Conservation (phyloP, 2,329 filamentous ascomycete genomes). For the Cytospora paraplurivora region DNA sequence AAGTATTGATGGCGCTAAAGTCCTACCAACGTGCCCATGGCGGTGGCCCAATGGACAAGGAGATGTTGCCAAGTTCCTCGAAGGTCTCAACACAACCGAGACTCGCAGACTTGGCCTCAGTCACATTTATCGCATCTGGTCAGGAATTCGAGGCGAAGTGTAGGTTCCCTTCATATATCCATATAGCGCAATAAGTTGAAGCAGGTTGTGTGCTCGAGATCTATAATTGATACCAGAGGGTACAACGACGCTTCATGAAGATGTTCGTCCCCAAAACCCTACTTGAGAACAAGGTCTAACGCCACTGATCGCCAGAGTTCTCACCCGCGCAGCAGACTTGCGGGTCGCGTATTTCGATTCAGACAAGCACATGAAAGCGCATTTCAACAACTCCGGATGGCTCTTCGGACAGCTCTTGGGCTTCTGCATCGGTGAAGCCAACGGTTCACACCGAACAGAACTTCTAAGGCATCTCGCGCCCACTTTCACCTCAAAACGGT, state of each 20-base stretch:
- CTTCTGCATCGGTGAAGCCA: constrained; percentile 41
- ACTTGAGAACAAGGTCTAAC: no score
- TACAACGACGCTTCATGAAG: no score
- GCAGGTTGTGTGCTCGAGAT: no score
- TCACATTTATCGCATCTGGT: constrained; percentile 42
- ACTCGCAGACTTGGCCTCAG: constrained; percentile 40
- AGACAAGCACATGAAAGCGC: constrained; percentile 45
- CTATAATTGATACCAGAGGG: no score
- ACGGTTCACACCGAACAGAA: no score
- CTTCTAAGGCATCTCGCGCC: constrained; percentile 34
- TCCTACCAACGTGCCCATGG: constrained; percentile 33
- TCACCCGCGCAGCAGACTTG: constrained; percentile 27
- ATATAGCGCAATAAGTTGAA: constrained; percentile 35
- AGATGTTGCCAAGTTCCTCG: constrained; percentile 44
- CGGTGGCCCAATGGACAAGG: constrained; percentile 44
- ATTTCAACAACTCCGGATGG: constrained; percentile 45
- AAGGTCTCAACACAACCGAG: constrained; percentile 38
- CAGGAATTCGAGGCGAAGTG: constrained; percentile 44
- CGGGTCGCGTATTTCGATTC: constrained; percentile 46
- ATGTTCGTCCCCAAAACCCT: no score
- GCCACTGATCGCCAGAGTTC: no score
- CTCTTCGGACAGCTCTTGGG: constrained; percentile 44
- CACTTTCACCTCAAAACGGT: constrained; percentile 31
- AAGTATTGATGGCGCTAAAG: no score
- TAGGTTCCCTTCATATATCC: constrained; percentile 41